Conservation (phyloP, 2,329 filamentous ascomycete genomes). For the Microascus cirrosus region DNA sequence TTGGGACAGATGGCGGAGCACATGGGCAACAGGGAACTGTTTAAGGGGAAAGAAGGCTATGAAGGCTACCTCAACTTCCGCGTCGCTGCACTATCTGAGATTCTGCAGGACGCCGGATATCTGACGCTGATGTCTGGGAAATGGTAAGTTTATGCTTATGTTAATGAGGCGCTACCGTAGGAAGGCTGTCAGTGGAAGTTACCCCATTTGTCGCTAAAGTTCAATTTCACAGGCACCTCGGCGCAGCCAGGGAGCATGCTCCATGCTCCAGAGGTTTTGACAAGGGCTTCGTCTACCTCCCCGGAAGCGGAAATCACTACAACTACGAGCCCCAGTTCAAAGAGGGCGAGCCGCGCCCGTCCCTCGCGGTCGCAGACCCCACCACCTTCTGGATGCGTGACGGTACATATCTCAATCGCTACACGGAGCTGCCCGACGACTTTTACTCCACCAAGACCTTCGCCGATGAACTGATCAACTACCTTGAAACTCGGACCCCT, state of each 20-base stretch:
- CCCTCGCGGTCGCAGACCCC: too few species aligned
- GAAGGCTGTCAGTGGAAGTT: too few species aligned
- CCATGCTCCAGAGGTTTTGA: constrained; percentile 43
- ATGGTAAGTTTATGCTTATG: too few species aligned
- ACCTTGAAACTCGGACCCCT: constrained; percentile 18
- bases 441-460: constrained; percentile 35
- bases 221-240: too few species aligned
- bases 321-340: constrained; percentile 14
- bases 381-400: background rate
- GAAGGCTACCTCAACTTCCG: constrained; percentile 17
- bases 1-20: background rate
- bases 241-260: constrained; percentile 29
- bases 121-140: constrained; percentile 46
- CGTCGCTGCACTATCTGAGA: constrained; percentile 40
- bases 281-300: constrained; percentile 39
- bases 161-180: too few species aligned
- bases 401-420: constrained; percentile 14
- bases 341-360: too few species aligned
- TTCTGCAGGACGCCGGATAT: constrained; percentile 44
- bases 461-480: constrained; percentile 29
- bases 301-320: constrained; percentile 36
- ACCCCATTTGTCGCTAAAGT: too few species aligned
- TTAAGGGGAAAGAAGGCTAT: background rate
- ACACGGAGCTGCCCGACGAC: constrained; percentile 28
- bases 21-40: constrained; percentile 29